Conservation (phyloP, 1,284 basidiomycete genomes). For the Pulchroboletus neoregius region DNA sequence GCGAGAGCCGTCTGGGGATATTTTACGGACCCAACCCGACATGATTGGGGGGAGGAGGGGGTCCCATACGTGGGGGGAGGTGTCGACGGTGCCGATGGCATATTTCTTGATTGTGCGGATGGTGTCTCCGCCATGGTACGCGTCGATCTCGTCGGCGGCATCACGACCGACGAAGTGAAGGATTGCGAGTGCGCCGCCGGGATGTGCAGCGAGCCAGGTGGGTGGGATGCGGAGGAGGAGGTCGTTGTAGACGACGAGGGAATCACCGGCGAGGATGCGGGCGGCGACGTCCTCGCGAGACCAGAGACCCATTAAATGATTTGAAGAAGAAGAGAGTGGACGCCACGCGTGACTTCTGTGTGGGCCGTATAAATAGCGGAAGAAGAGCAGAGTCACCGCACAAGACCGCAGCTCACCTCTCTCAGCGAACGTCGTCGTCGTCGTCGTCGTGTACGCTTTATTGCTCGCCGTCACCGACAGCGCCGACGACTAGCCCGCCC, state of each 20-base stretch:
- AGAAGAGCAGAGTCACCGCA: no score
- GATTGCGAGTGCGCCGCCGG: constrained; percentile 86
- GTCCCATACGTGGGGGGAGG: constrained; percentile 58
- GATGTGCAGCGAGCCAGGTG: constrained; percentile 83
- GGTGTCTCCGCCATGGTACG: constrained; percentile 79
- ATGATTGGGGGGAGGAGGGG: constrained; percentile 89
- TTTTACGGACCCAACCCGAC: constrained; percentile 70
- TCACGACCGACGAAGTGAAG: constrained; percentile 96
- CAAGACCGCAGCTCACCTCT: no score
- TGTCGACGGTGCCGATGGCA: constrained; percentile 70
- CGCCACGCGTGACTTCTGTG: no score
- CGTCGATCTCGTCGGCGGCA: constrained; percentile 91
- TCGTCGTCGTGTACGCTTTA: no score
- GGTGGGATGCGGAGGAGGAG: constrained; percentile 80
- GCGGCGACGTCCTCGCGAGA: constrained; percentile 58
- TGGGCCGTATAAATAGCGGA: constrained; percentile 29
- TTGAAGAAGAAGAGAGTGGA: no score
- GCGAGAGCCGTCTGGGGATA: constrained; percentile 40
- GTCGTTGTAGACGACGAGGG: constrained; percentile 76
- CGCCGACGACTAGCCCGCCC: no score
- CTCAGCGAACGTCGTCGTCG: no score
- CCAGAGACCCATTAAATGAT: constrained; percentile 34
- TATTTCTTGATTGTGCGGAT: constrained; percentile 65
- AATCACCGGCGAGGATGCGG: constrained; percentile 74
- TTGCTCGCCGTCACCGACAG: no score